Conservation (phyloP, 129 eudicot species). For the Escallonia rubra region DNA sequence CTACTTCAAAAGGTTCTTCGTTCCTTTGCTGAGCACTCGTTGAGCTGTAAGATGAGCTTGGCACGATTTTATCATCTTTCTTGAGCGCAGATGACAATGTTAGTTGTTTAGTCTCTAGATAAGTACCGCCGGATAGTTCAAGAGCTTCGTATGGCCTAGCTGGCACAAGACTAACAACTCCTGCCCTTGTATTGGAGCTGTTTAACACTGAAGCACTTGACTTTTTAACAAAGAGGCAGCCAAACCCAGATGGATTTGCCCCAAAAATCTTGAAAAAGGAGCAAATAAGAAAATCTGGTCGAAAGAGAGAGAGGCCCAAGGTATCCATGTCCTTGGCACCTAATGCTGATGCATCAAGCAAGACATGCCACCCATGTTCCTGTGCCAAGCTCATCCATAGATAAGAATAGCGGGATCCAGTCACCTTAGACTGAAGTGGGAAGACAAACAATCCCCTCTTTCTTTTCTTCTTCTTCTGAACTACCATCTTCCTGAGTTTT, state of each 20-base stretch:
- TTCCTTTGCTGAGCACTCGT: not conserved
- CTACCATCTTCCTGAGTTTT: constrained; percentile 28
- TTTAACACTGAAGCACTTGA: constrained; percentile 23
- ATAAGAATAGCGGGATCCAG: constrained; percentile 50
- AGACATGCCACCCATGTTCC: constrained; percentile 56
- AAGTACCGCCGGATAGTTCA: constrained; percentile 4
- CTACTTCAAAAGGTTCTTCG: not conserved
- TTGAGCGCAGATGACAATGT: not conserved
- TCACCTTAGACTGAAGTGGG: constrained; percentile 42
- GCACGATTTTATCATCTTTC: not conserved
- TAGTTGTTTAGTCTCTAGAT: not conserved
- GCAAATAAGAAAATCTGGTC: constrained; percentile 46
- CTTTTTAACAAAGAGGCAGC: constrained; percentile 45
- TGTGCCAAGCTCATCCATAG: constrained; percentile 51
- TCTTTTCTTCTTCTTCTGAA: constrained; percentile 19
- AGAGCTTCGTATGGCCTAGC: not conserved
- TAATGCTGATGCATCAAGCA: constrained; percentile 46
- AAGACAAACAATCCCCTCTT: constrained; percentile 41
- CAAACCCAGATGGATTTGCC: constrained; percentile 48
- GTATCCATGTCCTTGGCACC: constrained; percentile 60
- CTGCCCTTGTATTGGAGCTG: constrained; percentile 12
- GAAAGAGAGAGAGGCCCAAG: constrained; percentile 42
- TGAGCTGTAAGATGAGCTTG: no score
- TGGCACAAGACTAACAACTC: constrained; percentile 28
- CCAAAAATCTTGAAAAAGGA: constrained; percentile 55